Evolutionary conservation across 495 filamentous ascomycete genomes (phyloP), one percentile per base, ranked within the genome.

Genomic region (Penicillium parvum): DNA sequence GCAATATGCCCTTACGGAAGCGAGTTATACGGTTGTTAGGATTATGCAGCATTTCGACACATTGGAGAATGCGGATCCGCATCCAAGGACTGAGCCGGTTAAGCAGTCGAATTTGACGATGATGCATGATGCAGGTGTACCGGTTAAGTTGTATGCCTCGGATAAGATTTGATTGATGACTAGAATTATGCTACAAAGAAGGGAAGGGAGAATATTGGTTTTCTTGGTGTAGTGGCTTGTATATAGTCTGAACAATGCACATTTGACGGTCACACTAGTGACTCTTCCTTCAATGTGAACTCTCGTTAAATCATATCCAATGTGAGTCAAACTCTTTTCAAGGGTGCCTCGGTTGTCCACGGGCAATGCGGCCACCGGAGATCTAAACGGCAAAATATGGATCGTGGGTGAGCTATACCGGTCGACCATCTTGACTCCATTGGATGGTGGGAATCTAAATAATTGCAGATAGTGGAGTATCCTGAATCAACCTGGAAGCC

Each of bases 1-100:
- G 47, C 79, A 82, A 75, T 79, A 78, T 37, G 88, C 88, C n/a
- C 73, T 94, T 16, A 88, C 87, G 1, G 87, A 91, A 71, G 86
- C 86, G 37, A 78, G 73, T 10, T 92, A 88, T 52, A 83, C 84
- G 3, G 72, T 87, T 8, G 81, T 84, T 9, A 64, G 82, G 25
- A 56, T 94, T 16, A 70, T 90, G 61, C 88, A 91, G 66, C 68
- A 68, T 26, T 92, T 81, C 55, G 77, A 81, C 29, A 53, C 47
- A 0, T 27, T 73, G 3, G 64, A 69, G 20, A 69, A 65, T 35
- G 66, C 58, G 5, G 64, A 69, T 40, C 65, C 64, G 0, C 44
- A 47, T 29, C 22, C 58, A 14, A 36, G 51, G 12, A 20, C 49
- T 6, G 51, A 62, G 22, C 69, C 69, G 8, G 26, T 58, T 0